phyloP scores from a whole-genome alignment of 148 eudicot species.

The Silene conica region DNA sequence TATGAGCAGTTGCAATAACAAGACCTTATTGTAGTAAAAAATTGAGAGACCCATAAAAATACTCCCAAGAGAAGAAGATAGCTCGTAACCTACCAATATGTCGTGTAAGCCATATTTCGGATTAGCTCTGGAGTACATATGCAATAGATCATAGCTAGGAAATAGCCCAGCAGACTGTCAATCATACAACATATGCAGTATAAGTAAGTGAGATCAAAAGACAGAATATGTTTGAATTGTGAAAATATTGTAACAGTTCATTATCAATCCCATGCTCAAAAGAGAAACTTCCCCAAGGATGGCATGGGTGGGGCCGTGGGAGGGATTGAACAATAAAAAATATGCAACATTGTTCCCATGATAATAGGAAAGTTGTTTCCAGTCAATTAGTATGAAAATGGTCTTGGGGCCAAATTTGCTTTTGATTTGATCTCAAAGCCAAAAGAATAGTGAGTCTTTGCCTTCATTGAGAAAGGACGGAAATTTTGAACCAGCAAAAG shows the following conservation, averaged over 20 bases:
- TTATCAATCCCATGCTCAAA: neutral
- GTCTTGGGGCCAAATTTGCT: neutral
- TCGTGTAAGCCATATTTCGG: constrained; percentile 47
- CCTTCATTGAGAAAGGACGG: neutral
- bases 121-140: constrained; percentile 72
- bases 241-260: neutral
- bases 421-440: neutral
- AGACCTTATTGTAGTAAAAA: neutral
- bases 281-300: too few relatives aligned
- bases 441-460: neutral
- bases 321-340: too few relatives aligned
- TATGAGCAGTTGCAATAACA: constrained; percentile 7
- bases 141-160: constrained; percentile 79
- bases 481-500: neutral
- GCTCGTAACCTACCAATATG: constrained; percentile 59
- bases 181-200: constrained; percentile 14
- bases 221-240: neutral
- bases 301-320: too few relatives aligned
- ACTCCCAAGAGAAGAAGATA: neutral
- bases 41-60: neutral
- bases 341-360: neutral
- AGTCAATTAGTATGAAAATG: neutral
- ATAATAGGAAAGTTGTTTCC: neutral
- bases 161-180: constrained; percentile 85
- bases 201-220: neutral